Evolutionary conservation across 106 monocot species (phyloP).

Genomic region (Agapanthus africanus): DNA sequence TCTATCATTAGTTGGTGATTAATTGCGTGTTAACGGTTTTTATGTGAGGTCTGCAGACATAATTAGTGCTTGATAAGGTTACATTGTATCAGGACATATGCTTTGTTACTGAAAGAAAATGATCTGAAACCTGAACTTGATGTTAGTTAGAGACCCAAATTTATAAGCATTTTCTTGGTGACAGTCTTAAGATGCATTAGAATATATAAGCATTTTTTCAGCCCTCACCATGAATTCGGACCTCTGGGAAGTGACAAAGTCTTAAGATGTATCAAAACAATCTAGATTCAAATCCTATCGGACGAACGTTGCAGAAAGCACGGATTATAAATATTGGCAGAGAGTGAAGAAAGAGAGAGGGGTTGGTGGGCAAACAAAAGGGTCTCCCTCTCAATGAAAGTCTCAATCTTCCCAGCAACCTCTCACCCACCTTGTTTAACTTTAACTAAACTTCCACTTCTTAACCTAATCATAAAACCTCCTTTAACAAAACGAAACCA

Average conservation of each 20-base stretch:
- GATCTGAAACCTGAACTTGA: too few species aligned
- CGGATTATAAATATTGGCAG: neutral
- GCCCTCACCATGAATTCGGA: too few species aligned
- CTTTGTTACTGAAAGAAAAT: too few species aligned
- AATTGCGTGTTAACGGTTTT: neutral
- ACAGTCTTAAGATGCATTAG: too few species aligned
- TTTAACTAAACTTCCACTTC: neutral
- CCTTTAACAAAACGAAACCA: conserved; percentile 2
- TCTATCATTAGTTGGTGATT: neutral
- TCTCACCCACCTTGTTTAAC: conserved; percentile 13
- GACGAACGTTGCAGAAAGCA: neutral
- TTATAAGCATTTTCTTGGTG: too few species aligned
- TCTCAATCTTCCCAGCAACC: conserved; percentile 15
- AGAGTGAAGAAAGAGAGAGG: too few species aligned
- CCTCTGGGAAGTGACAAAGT: too few species aligned
- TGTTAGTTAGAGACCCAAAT: too few species aligned
- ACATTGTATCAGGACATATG: too few species aligned
- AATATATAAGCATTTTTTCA: too few species aligned
- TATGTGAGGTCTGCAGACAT: neutral
- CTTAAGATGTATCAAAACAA: neutral
- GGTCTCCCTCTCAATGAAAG: conserved; percentile 5
- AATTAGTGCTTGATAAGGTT: neutral
- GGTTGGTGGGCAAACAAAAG: too few species aligned
- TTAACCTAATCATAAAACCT: neutral
- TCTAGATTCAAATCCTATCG: neutral